A percentile compares a stretch with the other conserved stretches of the same genome.
Conservation (phyloP, 2,329 filamentous ascomycete species). For the Penicillium sp. region DNA sequence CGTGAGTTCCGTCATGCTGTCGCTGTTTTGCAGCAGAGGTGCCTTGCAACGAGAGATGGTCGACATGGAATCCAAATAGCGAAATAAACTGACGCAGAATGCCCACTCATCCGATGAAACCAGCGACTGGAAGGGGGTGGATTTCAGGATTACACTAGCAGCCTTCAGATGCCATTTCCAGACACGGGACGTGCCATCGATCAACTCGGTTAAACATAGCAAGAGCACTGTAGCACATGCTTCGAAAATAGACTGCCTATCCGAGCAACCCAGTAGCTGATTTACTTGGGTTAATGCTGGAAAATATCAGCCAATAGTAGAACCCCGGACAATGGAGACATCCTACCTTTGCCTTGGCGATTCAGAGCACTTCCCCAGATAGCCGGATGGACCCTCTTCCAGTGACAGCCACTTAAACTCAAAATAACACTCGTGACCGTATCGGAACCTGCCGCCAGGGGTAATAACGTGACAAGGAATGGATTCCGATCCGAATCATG, state of each 20-base stretch:
- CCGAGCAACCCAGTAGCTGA: conserved; percentile 12
- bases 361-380: conserved; percentile 22
- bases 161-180: conserved; percentile 41
- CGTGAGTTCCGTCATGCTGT: conserved; percentile 15
- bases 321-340: background rate
- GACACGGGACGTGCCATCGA: conserved; percentile 36
- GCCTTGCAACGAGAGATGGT: conserved; percentile 27
- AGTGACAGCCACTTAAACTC: conserved; percentile 24
- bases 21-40: conserved; percentile 16
- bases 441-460: conserved; percentile 22
- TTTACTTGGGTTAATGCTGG: conserved; percentile 23
- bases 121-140: conserved; percentile 23
- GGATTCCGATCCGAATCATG: conserved; percentile 19
- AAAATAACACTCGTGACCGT: conserved; percentile 23
- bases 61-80: conserved; percentile 26
- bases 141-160: conserved; percentile 34
- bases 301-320: background rate
- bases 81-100: conserved; percentile 37
- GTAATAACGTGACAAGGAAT: conserved; percentile 21
- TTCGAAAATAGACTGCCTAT: conserved; percentile 30
- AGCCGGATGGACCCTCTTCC: conserved; percentile 22
- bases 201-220: conserved; percentile 39
- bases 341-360: conserved; percentile 21
- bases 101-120: conserved; percentile 22
- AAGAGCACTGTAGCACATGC: conserved; percentile 37